Percentiles rank a stretch among this genome's conserved stretches.
These are phyloP conservation scores for Byssochlamys sp. DNA, from an alignment of 2,329 filamentous ascomycete species.

Conservation along the genomic window DNA sequence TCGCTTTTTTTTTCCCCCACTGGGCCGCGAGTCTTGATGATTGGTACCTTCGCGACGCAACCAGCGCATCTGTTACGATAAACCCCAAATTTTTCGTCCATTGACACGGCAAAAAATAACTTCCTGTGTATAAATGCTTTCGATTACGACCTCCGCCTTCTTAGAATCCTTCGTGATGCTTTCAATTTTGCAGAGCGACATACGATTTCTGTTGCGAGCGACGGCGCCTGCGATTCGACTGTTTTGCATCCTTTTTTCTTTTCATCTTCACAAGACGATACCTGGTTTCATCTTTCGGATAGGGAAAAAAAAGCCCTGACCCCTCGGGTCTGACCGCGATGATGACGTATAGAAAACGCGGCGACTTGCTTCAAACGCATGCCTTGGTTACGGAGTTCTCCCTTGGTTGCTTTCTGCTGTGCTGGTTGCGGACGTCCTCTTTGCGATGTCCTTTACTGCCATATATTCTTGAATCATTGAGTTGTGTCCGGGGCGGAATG, in stretches of 20 bases:
- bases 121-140: conserved; percentile 26
- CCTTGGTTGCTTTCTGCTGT: conserved; percentile 21
- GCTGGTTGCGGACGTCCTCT: conserved; percentile 15
- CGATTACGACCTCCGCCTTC: conserved; percentile 27
- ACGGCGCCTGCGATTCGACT: conserved; percentile 33
- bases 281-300: conserved; percentile 26
- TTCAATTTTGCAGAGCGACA: conserved; percentile 9
- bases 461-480: conserved; percentile 19
- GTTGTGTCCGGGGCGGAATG: conserved; percentile 24
- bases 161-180: conserved; percentile 15
- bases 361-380: conserved; percentile 27
- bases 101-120: conserved; percentile 17
- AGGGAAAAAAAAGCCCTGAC: conserved; percentile 24
- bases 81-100: conserved; percentile 3
- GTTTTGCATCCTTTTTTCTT: conserved; percentile 18
- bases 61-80: conserved; percentile 13
- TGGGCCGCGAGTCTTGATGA: not conserved
- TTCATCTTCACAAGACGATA: conserved; percentile 19
- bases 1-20: not conserved
- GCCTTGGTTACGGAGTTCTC: conserved; percentile 28
- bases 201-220: conserved; percentile 31
- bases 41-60: conserved; percentile 6
- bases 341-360: conserved; percentile 33
- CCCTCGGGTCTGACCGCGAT: conserved; percentile 24
- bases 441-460: conserved; percentile 8